phyloP scores from a whole-genome alignment of 2,329 filamentous ascomycete genomes.

The Sporothrix brunneoviolacea region DNA sequence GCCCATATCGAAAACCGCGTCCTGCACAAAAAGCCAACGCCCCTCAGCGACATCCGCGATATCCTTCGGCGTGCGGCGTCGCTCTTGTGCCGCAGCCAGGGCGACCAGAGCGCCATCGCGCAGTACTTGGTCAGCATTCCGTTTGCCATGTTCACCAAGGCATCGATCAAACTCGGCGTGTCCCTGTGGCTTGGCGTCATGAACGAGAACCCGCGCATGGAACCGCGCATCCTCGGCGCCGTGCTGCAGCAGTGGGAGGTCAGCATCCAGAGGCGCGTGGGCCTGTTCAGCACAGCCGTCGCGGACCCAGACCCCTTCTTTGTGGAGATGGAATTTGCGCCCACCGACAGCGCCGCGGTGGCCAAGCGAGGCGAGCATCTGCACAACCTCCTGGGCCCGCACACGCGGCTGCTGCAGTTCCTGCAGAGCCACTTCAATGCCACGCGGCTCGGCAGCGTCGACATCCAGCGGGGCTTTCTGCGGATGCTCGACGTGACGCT shows the following conservation, averaged over 20 bases:
- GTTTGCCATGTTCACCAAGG: constrained; percentile 87
- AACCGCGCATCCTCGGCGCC: constrained; percentile 77
- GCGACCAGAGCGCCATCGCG: constrained; percentile 64
- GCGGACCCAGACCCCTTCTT: constrained; percentile 83
- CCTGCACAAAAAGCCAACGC: constrained; percentile 59
- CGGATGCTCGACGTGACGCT: constrained; percentile 76
- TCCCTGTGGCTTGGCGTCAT: constrained; percentile 96
- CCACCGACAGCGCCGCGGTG: constrained; percentile 72
- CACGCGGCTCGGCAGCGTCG: constrained; percentile 73
- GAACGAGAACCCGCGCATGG: constrained; percentile 86
- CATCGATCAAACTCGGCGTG: constrained; percentile 90
- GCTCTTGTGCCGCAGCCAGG: constrained; percentile 70
- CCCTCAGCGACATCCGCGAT: constrained; percentile 69
- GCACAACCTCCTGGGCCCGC: constrained; percentile 78
- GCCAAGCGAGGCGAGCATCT: constrained; percentile 69
- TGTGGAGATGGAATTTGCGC: constrained; percentile 83
- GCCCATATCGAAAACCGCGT: constrained; percentile 67
- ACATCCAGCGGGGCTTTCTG: constrained; percentile 74
- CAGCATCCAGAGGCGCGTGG: constrained; percentile 68
- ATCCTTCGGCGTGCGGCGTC: constrained; percentile 79
- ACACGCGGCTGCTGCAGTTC: constrained; percentile 80
- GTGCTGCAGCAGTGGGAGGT: constrained; percentile 88
- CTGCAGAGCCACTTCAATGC: constrained; percentile 93
- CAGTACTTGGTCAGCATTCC: constrained; percentile 89
- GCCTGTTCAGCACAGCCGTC: constrained; percentile 71